Evolutionary conservation across 1,139 yeast species (phyloP), one percentile per base, ranked within the genome.

Genomic region (Sugiyamaella japonica): DNA sequence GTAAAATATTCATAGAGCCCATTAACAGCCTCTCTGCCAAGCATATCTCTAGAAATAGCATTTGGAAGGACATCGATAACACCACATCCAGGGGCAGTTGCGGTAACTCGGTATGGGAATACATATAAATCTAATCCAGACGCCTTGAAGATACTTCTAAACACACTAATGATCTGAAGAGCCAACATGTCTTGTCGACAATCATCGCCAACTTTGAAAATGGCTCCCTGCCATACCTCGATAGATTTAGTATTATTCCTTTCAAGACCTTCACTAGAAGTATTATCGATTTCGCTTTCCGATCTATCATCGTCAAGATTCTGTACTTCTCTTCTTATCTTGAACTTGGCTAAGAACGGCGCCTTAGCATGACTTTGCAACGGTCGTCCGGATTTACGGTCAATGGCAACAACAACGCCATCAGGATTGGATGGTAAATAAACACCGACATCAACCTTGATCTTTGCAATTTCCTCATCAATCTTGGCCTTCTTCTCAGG

Each of bases 71-170:
- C 99, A 69, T 95, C 99, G 74, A 95, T 93, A 45, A 95, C 96
- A 71, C 99, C 99, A 75, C 98, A 90, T 1, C 99, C 99, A 1
- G 99, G 98, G 1, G 97, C 97, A 6, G 99, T 93, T 1, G 99
- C 99, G 0, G 97, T 91, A 17, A 95, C 99, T 61, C 98, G 77
- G 72, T 95, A 81, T 1, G 99, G 99, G 73, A 82, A 95, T 32
- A 93, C 96, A 70, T 80, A 95, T 48, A 93, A 79, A 69, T 93
- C 98, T 58, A 95, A 76, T 0, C 98, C 98, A 10, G 89, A 84
- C 61, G 81, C 80, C 61, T 83, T 81, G 95, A 97, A 95, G 56
- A 95, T 89, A 50, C 95, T 84, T 64, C 96, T 80, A 77, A 95
- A 95, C 36, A 93, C 85, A 3, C 97, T 86, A 60, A 95, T 87